These are phyloP conservation scores for Fusarium torulosum DNA, from an alignment of 2,329 filamentous ascomycete species.

Conservation along the genomic window DNA sequence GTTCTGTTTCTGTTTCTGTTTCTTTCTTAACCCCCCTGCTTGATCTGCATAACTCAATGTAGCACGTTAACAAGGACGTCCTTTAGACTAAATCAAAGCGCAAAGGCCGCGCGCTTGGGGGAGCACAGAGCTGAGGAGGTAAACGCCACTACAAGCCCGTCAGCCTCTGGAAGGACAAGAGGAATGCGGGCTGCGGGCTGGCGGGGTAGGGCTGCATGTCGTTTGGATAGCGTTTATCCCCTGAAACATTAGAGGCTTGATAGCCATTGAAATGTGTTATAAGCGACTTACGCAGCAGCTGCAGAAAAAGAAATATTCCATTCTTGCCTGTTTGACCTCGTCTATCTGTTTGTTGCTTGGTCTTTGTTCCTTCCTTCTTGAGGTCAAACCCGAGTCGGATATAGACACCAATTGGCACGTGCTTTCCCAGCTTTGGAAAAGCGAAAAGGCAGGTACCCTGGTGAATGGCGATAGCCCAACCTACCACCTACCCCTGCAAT, in stretches of 20 bases:
- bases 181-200: slow-evolving; percentile 33
- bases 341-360: neutral
- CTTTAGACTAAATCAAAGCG: slow-evolving; percentile 29
- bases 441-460: slow-evolving; percentile 37
- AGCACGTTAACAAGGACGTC: slow-evolving; percentile 26
- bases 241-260: slow-evolving; percentile 26
- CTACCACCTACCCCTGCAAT: slow-evolving; percentile 27
- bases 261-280: neutral
- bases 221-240: slow-evolving; percentile 33
- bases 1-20: slow-evolving; percentile 10
- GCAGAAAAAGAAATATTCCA: slow-evolving; percentile 1
- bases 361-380: slow-evolving; percentile 27
- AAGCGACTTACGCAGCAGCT: neutral
- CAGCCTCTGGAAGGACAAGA: slow-evolving; percentile 11
- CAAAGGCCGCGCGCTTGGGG: slow-evolving; percentile 33
- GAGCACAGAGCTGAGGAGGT: neutral
- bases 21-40: slow-evolving; percentile 19
- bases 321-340: slow-evolving; percentile 7
- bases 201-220: slow-evolving; percentile 35
- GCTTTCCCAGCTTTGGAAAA: slow-evolving; percentile 31
- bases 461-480: slow-evolving; percentile 5
- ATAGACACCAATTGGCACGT: slow-evolving; percentile 37
- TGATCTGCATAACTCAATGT: slow-evolving; percentile 14
- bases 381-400: slow-evolving; percentile 6
- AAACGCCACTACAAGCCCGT: slow-evolving; percentile 24